Evolutionary conservation across 169 alveolate genomes (phyloP).

Genomic region (Eimeria sp.): DNA sequence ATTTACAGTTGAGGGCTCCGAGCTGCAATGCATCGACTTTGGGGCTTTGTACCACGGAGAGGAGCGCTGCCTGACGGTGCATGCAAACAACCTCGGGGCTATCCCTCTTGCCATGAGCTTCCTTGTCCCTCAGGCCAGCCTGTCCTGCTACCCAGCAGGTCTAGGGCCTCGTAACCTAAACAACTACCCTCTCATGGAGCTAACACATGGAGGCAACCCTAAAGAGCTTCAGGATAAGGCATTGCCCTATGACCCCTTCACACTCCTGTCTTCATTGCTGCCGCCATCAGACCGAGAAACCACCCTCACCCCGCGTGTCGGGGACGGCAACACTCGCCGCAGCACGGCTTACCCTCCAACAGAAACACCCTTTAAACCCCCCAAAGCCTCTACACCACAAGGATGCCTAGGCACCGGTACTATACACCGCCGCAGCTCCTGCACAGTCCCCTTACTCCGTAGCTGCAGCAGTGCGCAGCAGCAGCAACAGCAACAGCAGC

Average conservation of each 20-base stretch:
- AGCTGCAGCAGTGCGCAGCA: neutral
- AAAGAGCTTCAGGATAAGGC: neutral
- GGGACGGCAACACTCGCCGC: neutral
- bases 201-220: neutral
- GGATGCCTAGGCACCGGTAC: neutral
- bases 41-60: constrained; percentile 4
- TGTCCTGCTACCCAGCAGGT: neutral
- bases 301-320: neutral
- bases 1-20: neutral
- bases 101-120: constrained; percentile 27
- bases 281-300: neutral
- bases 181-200: neutral
- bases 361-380: neutral
- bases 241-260: neutral
- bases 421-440: neutral
- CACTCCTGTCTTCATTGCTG: neutral
- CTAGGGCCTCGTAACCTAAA: neutral
- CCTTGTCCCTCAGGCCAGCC: neutral
- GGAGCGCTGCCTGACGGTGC: neutral
- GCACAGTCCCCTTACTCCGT: neutral
- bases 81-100: neutral
- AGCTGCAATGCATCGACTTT: neutral
- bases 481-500: neutral
- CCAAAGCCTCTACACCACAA: neutral
- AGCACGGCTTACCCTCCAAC: neutral